These are phyloP conservation scores for Pochonia chlamydosporia DNA, from an alignment of 2,329 filamentous ascomycete genomes.

Conservation along the genomic window DNA sequence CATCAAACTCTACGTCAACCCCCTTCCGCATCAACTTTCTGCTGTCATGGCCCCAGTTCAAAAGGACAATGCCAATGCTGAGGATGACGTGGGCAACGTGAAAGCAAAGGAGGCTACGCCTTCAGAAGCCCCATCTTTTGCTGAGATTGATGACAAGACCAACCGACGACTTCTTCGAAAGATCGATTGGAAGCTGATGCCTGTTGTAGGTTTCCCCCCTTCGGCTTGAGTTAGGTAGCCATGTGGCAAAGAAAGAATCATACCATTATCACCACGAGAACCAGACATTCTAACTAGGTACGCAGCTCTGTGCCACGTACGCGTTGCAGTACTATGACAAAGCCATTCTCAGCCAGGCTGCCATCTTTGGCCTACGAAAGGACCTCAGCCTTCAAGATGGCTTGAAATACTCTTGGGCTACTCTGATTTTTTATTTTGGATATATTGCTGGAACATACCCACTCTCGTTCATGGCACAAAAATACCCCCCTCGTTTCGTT, in stretches of 20 bases:
- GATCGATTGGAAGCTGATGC: slow-evolving; percentile 19
- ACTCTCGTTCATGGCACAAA: slow-evolving; percentile 22
- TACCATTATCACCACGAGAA: no score
- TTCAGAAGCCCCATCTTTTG: neutral
- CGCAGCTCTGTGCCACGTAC: slow-evolving; percentile 23
- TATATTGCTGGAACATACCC: slow-evolving; percentile 26
- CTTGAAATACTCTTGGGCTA: slow-evolving; percentile 23
- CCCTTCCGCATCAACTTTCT: neutral
- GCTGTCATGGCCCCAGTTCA: neutral
- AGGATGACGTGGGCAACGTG: neutral
- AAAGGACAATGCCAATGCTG: neutral
- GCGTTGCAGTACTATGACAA: slow-evolving; percentile 25
- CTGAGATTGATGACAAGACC: slow-evolving; percentile 1
- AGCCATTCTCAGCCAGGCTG: slow-evolving; percentile 16
- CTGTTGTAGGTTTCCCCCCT: slow-evolving; percentile 16
- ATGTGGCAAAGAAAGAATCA: no score
- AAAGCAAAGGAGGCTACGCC: neutral
- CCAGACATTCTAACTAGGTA: neutral
- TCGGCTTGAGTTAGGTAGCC: no score
- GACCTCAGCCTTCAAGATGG: slow-evolving; percentile 21
- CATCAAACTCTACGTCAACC: no score
- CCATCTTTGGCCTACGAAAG: slow-evolving; percentile 22
- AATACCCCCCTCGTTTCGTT: slow-evolving; percentile 22
- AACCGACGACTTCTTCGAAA: slow-evolving; percentile 7
- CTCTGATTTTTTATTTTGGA: slow-evolving; percentile 28